Evolutionary conservation across 23 red algal genomes (phyloP).

Genomic region (Agarophyton chilense): DNA sequence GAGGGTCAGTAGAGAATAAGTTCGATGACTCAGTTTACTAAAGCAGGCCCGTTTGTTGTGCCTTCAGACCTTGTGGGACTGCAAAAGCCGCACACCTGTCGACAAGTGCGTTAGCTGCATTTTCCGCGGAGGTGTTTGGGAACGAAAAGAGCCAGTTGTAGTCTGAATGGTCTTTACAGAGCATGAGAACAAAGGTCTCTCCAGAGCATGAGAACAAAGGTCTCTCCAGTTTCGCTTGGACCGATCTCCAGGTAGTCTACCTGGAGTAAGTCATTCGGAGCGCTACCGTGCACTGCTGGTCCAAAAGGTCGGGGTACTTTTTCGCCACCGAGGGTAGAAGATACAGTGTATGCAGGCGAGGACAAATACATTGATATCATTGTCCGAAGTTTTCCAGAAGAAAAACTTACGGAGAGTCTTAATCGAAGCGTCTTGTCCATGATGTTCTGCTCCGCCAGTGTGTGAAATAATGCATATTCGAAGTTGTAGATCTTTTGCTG

Average conservation of each 20-base stretch:
- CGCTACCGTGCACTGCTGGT: neutral
- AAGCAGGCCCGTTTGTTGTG: too few relatives aligned
- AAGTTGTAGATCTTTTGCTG: neutral
- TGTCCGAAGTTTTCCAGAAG: neutral
- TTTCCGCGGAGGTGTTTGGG: neutral
- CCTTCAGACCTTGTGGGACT: neutral
- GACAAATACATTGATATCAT: neutral
- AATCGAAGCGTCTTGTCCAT: neutral
- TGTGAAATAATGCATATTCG: neutral
- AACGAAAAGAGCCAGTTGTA: neutral
- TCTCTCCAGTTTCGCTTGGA: neutral
- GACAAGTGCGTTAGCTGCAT: neutral
- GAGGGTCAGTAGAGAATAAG: too few relatives aligned
- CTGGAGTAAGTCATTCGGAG: neutral
- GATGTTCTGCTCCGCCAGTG: neutral
- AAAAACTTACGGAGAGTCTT: too few relatives aligned
- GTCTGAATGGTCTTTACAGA: neutral
- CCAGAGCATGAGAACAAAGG: neutral
- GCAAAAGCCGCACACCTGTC: constrained; percentile 12
- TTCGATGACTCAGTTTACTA: too few relatives aligned
- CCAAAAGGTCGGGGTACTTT: constrained; percentile 1
- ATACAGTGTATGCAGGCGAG: neutral
- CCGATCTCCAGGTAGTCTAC: neutral
- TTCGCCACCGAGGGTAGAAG: neutral
- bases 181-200: neutral